These are phyloP conservation scores for Thielaviopsis populi DNA, from an alignment of 2,329 filamentous ascomycete species.

Conservation along the genomic window DNA sequence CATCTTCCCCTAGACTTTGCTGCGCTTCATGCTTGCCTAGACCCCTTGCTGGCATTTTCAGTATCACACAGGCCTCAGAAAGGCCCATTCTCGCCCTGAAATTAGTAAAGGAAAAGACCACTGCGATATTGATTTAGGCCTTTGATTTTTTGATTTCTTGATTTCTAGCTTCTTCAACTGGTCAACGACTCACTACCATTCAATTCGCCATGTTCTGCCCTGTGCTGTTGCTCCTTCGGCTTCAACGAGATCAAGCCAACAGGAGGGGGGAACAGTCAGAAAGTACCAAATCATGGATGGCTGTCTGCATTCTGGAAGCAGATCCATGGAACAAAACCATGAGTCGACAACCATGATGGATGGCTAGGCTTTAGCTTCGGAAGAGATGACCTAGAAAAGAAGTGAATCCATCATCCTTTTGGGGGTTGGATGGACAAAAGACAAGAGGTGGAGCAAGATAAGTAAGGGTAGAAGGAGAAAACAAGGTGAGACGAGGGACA, in stretches of 20 bases:
- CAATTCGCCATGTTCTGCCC: neutral
- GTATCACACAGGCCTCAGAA: neutral
- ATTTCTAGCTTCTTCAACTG: neutral
- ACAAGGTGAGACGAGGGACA: neutral
- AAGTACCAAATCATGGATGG: no score
- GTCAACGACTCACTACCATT: neutral
- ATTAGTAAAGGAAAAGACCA: neutral
- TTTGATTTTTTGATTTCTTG: neutral
- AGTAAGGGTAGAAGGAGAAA: neutral
- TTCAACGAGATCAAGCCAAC: neutral
- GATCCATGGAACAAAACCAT: neutral
- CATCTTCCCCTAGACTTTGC: neutral
- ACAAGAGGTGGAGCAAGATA: slow-evolving; percentile 4
- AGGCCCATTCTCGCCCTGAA: neutral
- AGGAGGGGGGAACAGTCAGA: neutral
- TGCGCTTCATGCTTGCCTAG: neutral
- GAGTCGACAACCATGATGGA: neutral
- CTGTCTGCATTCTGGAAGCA: no score
- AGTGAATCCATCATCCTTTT: neutral
- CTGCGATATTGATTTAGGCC: neutral
- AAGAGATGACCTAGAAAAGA: neutral
- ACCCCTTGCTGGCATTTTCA: neutral
- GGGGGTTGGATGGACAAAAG: slow-evolving; percentile 2
- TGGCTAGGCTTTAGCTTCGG: neutral
- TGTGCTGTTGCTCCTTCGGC: neutral